These are phyloP conservation scores for Leishmania mexicana DNA, from an alignment of 208 protist species.

Conservation along the genomic window DNA sequence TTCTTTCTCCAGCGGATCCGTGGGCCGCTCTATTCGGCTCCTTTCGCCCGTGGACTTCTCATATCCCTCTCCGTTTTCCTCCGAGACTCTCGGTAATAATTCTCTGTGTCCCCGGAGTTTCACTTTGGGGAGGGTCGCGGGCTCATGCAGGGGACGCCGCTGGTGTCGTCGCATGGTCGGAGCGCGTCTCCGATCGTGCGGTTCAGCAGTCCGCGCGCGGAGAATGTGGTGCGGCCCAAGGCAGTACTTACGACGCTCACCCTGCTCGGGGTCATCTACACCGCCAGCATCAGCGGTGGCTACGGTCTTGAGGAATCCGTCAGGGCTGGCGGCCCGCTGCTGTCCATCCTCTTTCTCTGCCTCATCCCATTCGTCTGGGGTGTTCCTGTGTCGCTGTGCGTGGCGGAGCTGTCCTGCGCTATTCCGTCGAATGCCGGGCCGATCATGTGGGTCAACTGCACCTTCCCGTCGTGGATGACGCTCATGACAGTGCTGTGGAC, in stretches of 20 bases:
- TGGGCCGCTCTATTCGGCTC: neutral
- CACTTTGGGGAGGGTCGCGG: neutral
- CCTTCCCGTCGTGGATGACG: slow-evolving; percentile 84
- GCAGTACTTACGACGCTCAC: slow-evolving; percentile 80
- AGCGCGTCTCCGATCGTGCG: slow-evolving; percentile 70
- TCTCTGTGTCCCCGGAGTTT: neutral
- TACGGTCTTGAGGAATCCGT: slow-evolving; percentile 90
- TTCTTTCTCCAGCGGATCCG: neutral
- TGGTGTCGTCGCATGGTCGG: slow-evolving; percentile 28
- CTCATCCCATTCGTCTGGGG: slow-evolving; percentile 90
- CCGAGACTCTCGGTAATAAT: neutral
- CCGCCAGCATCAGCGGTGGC: slow-evolving; percentile 85
- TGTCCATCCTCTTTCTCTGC: slow-evolving; percentile 83
- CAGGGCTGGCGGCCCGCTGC: slow-evolving; percentile 83
- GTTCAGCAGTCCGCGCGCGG: slow-evolving; percentile 58
- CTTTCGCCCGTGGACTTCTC: neutral
- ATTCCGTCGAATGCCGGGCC: slow-evolving; percentile 90
- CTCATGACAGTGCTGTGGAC: slow-evolving; percentile 88
- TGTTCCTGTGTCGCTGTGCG: slow-evolving; percentile 86
- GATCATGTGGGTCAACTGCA: slow-evolving; percentile 92
- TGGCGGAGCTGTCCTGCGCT: slow-evolving; percentile 85
- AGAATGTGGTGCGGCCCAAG: slow-evolving; percentile 54
- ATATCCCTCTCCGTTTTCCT: neutral
- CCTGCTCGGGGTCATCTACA: slow-evolving; percentile 91
- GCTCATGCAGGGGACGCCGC: slow-evolving; percentile 5